These are phyloP conservation scores for Cunninghamia lanceolata DNA, from an alignment of 75 land plant species.

Conservation along the genomic window DNA sequence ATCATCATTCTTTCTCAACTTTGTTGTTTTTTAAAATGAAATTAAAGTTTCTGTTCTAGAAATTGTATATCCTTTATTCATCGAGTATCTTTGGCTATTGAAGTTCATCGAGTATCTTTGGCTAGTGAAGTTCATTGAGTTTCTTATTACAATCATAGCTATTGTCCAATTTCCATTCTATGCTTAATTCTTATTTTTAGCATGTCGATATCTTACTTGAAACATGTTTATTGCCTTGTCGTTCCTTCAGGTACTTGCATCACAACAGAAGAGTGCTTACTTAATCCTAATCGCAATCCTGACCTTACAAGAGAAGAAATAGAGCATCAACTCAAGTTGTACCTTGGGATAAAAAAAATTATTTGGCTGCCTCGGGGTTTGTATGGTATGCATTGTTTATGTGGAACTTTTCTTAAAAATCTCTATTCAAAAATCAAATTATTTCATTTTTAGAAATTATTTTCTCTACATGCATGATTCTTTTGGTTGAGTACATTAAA, in stretches of 20 bases:
- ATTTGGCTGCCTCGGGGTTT: constrained; percentile 94
- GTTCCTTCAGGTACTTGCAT: constrained; percentile 79
- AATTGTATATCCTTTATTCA: neutral
- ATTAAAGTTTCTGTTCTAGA: neutral
- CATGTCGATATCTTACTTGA: neutral
- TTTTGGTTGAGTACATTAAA: neutral
- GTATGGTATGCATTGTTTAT: constrained; percentile 39
- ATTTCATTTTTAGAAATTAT: neutral
- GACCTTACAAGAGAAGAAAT: constrained; percentile 67
- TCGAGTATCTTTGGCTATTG: neutral
- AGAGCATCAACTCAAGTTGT: constrained; percentile 70
- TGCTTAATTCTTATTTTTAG: neutral
- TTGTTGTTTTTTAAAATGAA: neutral
- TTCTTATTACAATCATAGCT: neutral
- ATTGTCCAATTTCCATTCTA: neutral
- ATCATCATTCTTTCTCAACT: neutral
- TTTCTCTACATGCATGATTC: neutral
- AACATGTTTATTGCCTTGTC: constrained; percentile 9
- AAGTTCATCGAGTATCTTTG: neutral
- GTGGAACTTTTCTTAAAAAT: neutral
- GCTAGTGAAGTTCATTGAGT: neutral
- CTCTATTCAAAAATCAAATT: neutral
- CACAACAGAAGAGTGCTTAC: constrained; percentile 93
- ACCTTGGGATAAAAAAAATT: constrained; percentile 79
- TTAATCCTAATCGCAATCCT: constrained; percentile 89